Evolutionary conservation across 768 basidiomycete species (phyloP).

Genomic region (Mrakia gelida): DNA sequence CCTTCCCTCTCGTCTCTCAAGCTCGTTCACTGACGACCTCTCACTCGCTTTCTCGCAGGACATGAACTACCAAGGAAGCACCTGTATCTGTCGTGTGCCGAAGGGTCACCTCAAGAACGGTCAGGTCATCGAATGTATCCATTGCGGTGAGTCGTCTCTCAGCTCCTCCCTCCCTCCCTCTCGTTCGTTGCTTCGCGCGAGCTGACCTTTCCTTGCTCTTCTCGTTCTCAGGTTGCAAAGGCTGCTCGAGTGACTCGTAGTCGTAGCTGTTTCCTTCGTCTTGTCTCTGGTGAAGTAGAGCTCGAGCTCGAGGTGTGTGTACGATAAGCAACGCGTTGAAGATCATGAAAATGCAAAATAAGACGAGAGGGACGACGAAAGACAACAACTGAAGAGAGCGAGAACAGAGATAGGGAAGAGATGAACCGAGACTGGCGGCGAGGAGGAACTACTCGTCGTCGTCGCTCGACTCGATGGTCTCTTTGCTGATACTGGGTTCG

Average conservation of each 20-base stretch:
- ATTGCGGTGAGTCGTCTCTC: slow-evolving; percentile 82
- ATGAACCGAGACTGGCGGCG: background rate
- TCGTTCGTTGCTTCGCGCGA: background rate
- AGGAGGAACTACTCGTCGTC: background rate
- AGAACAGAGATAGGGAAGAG: background rate
- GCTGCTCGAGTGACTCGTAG: slow-evolving; percentile 1
- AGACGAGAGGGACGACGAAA: background rate
- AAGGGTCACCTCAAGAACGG: slow-evolving; percentile 86
- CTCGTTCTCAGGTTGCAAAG: slow-evolving; percentile 3
- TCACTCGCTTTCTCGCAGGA: slow-evolving; percentile 54
- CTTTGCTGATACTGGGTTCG: background rate
- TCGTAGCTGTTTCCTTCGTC: background rate
- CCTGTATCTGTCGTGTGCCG: slow-evolving; percentile 95
- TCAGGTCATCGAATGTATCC: slow-evolving; percentile 90
- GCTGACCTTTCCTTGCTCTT: background rate
- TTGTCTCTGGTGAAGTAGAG: background rate
- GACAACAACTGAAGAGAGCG: background rate
- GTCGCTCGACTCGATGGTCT: background rate
- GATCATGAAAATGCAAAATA: no score
- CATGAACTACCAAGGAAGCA: slow-evolving; percentile 98
- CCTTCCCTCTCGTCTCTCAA: background rate
- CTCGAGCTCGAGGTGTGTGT: no score
- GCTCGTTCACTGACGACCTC: background rate
- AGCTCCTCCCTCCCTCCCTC: background rate
- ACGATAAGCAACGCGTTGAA: no score